Evolutionary conservation across 2,329 filamentous ascomycete species (phyloP).

Genomic region (Talaromyces sp.): DNA sequence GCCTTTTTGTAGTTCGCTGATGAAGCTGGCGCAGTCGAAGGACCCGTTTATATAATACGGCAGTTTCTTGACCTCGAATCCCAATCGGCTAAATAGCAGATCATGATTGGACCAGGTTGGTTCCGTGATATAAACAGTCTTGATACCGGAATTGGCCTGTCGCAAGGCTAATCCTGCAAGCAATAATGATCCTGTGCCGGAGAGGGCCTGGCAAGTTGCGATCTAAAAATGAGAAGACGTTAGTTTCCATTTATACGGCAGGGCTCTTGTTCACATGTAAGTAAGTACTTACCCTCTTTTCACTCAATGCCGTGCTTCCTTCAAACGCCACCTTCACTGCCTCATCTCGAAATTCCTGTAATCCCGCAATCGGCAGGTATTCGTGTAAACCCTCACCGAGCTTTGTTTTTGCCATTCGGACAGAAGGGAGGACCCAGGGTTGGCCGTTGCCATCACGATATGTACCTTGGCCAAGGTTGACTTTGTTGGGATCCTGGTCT

Average conservation of each 20-base stretch:
- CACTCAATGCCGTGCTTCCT: neutral
- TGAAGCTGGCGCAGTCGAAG: neutral
- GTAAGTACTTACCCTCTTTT: neutral
- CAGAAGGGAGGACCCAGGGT: constrained; percentile 89
- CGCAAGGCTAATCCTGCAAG: constrained; percentile 47
- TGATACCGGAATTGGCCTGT: constrained; percentile 89
- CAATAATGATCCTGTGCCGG: constrained; percentile 27
- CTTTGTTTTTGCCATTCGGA: constrained; percentile 75
- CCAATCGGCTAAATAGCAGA: constrained; percentile 88
- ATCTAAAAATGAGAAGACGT: neutral
- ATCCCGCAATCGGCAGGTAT: constrained; percentile 89
- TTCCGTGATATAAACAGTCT: constrained; percentile 72
- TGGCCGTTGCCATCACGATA: constrained; percentile 89
- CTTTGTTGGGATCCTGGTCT: constrained; percentile 67
- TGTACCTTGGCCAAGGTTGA: constrained; percentile 87
- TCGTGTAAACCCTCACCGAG: constrained; percentile 90
- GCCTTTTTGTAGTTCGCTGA: constrained; percentile 52
- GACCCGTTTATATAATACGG: constrained; percentile 16
- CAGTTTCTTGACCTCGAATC: constrained; percentile 57
- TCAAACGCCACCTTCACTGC: constrained; percentile 83
- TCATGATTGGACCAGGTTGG: constrained; percentile 98
- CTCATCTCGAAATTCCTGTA: constrained; percentile 73
- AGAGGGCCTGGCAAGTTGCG: constrained; percentile 32
- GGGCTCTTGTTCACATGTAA: neutral
- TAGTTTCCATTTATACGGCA: constrained; percentile 12